These are phyloP conservation scores for Mortierella sp. DNA, from an alignment of 371 early-diverging fungal species.

Conservation along the genomic window DNA sequence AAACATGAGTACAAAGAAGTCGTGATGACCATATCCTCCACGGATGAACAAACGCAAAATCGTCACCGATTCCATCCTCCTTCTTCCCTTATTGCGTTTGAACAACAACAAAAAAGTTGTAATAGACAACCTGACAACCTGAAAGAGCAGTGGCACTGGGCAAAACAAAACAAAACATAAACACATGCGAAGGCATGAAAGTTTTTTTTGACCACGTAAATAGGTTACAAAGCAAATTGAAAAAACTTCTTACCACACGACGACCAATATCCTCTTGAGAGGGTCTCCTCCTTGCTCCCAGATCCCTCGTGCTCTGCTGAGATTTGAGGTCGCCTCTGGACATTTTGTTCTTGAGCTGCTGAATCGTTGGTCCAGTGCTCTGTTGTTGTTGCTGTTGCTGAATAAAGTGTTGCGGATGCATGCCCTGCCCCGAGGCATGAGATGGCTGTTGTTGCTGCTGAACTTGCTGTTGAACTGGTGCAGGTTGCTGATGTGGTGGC, in stretches of 20 bases:
- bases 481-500: conserved; percentile 43
- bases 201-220: conserved; percentile 2
- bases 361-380: conserved; percentile 29
- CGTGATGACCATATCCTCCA: neutral
- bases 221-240: conserved; percentile 1
- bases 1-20: neutral
- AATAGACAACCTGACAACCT: neutral
- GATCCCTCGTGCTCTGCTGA: conserved; percentile 17
- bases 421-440: neutral
- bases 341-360: conserved; percentile 44
- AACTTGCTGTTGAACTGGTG: conserved; percentile 22
- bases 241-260: conserved; percentile 33
- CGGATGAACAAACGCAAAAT: neutral
- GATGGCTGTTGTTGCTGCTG: conserved; percentile 16
- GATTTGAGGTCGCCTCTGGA: conserved; percentile 44
- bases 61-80: neutral
- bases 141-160: neutral
- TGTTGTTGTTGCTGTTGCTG: conserved; percentile 35
- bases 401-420: conserved; percentile 22
- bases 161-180: neutral
- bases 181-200: neutral
- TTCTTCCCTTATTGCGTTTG: neutral
- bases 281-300: conserved; percentile 12
- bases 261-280: conserved; percentile 47
- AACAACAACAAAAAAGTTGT: neutral